Evolutionary conservation across 2,329 filamentous ascomycete genomes (phyloP).

Genomic region (Xylariaceae sp.): DNA sequence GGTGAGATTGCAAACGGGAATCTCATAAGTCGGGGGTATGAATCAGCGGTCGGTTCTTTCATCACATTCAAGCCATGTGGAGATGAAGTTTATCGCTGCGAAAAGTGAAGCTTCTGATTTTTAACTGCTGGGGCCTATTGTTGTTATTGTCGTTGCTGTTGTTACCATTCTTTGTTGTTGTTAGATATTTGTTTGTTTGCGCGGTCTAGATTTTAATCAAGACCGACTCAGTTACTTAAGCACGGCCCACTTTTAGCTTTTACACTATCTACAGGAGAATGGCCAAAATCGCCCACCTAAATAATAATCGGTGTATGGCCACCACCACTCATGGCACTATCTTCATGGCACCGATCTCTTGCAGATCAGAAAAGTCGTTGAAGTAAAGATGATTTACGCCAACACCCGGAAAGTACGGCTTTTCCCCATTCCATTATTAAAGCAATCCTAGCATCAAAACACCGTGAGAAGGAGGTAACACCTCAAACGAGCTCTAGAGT

Average conservation of each 20-base stretch:
- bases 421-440: not conserved
- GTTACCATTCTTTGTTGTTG: not conserved
- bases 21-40: not conserved
- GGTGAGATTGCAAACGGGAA: not conserved
- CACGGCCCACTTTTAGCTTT: too few relatives aligned
- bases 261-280: too few relatives aligned
- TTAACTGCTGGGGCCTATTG: not conserved
- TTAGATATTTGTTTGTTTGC: not conserved
- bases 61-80: slow-evolving; percentile 1
- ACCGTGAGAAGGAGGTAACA: not conserved
- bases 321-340: too few relatives aligned
- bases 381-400: too few relatives aligned
- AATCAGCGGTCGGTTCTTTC: slow-evolving; percentile 4
- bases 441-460: not conserved
- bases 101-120: not conserved
- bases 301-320: too few relatives aligned
- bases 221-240: too few relatives aligned
- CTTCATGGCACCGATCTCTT: too few relatives aligned
- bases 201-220: too few relatives aligned
- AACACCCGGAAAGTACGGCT: not conserved
- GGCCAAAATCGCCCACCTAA: too few relatives aligned
- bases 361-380: too few relatives aligned
- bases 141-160: not conserved
- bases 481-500: not conserved
- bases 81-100: not conserved